Conservation (phyloP, 2,329 filamentous ascomycete species). For the Dichotomopilus funicola region DNA sequence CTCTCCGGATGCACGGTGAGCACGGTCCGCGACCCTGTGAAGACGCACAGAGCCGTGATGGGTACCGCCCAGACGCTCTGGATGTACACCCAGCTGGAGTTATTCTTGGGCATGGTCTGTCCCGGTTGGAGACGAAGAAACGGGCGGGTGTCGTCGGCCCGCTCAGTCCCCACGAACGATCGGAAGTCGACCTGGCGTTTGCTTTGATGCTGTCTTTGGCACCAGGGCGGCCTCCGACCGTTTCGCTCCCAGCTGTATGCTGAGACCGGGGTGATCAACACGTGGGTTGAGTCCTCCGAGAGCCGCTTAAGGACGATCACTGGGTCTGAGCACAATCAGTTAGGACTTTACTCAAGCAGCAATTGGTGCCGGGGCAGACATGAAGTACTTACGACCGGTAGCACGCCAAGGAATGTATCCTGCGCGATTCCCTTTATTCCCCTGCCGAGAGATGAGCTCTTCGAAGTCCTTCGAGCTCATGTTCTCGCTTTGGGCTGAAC, state of each 20-base stretch:
- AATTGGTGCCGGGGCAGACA: not conserved
- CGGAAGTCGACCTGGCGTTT: constrained; percentile 1
- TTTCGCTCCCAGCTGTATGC: not conserved
- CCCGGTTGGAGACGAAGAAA: constrained; percentile 24
- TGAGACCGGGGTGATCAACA: constrained; percentile 7
- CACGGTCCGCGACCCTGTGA: constrained; percentile 1
- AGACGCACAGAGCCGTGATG: constrained; percentile 14
- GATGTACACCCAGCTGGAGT: constrained; percentile 23
- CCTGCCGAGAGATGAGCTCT: not conserved
- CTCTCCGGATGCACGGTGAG: constrained; percentile 1
- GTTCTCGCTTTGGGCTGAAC: not conserved
- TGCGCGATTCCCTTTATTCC: not conserved
- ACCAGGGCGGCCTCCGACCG: not conserved
- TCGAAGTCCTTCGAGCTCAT: too few relatives aligned
- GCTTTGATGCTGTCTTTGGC: not conserved
- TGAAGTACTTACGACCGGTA: not conserved
- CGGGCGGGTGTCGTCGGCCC: not conserved
- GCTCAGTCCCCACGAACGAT: constrained; percentile 2
- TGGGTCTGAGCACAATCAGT: not conserved
- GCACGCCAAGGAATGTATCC: not conserved
- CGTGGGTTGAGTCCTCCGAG: not conserved
- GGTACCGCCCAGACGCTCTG: constrained; percentile 20
- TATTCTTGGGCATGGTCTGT: constrained; percentile 20
- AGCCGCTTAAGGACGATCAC: not conserved
- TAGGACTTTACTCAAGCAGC: too few relatives aligned